Evolutionary conservation across 495 filamentous ascomycete species (phyloP).

Genomic region (Aspergillus ostianus): DNA sequence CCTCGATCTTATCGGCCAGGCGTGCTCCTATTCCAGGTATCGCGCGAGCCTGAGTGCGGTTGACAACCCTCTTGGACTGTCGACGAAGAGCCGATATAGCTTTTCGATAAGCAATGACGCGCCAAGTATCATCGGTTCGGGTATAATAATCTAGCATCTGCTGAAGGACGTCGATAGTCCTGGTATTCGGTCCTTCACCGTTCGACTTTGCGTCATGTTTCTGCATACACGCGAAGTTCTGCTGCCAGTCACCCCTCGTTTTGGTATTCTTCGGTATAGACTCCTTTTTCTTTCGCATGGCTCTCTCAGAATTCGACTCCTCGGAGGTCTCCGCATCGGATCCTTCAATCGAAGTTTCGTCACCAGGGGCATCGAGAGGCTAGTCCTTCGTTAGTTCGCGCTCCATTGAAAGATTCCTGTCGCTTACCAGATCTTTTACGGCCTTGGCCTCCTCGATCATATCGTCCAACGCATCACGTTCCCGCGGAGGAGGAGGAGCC

Average conservation of each 20-base stretch:
- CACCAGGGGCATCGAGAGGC: conserved; percentile 40
- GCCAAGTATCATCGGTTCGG: conserved; percentile 75
- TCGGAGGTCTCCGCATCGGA: conserved; percentile 24
- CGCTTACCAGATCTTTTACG: conserved; percentile 52
- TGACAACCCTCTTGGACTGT: conserved; percentile 64
- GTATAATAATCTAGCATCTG: conserved; percentile 83
- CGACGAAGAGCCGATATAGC: conserved; percentile 70
- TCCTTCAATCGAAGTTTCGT: conserved; percentile 19
- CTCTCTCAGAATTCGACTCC: conserved; percentile 16
- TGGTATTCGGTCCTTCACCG: conserved; percentile 60
- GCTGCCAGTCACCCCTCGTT: conserved; percentile 38
- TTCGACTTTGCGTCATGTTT: conserved; percentile 45
- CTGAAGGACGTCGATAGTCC: conserved; percentile 76
- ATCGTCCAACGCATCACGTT: conserved; percentile 53
- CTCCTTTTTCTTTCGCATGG: conserved; percentile 37
- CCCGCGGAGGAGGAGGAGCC: background rate
- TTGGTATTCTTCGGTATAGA: conserved; percentile 11
- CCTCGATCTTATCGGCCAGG: conserved; percentile 85
- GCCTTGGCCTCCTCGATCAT: conserved; percentile 57
- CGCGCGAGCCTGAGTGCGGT: conserved; percentile 62
- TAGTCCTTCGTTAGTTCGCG: conserved; percentile 16
- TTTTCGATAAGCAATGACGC: conserved; percentile 73
- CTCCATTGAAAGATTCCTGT: background rate
- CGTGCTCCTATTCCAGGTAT: conserved; percentile 73
- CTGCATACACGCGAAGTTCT: conserved; percentile 68